These are phyloP conservation scores for Ogataea thermomethanolica DNA, from an alignment of 805 yeast species.

Conservation along the genomic window DNA sequence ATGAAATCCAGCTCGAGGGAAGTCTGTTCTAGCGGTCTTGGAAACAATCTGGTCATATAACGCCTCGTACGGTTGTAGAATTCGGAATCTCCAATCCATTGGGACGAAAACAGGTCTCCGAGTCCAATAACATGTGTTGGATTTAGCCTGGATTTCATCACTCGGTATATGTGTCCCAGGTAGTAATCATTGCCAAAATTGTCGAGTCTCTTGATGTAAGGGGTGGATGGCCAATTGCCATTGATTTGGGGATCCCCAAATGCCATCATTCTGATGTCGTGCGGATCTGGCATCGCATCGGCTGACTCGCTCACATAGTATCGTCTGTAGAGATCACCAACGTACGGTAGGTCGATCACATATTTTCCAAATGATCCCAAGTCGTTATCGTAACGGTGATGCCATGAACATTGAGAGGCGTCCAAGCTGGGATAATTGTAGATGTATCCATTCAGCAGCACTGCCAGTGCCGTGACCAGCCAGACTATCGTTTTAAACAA, in stretches of 20 bases:
- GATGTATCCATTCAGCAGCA: slow-evolving; percentile 56
- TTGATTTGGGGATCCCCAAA: slow-evolving; percentile 98
- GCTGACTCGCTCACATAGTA: slow-evolving; percentile 28
- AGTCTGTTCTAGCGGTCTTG: slow-evolving; percentile 51
- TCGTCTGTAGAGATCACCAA: slow-evolving; percentile 33
- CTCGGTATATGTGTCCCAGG: slow-evolving; percentile 74
- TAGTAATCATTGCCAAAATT: slow-evolving; percentile 87
- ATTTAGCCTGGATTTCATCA: slow-evolving; percentile 56
- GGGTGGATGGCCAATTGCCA: slow-evolving; percentile 74
- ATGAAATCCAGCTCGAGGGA: slow-evolving; percentile 46
- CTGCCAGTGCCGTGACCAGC: slow-evolving; percentile 37
- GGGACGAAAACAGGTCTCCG: slow-evolving; percentile 92
- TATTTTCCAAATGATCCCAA: slow-evolving; percentile 16
- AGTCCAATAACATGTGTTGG: slow-evolving; percentile 85
- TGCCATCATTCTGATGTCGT: slow-evolving; percentile 60
- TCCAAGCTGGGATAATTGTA: slow-evolving; percentile 72
- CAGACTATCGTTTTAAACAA: slow-evolving; percentile 16
- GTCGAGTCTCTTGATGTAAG: slow-evolving; percentile 72
- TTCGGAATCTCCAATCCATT: slow-evolving; percentile 90
- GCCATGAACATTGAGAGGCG: slow-evolving; percentile 61
- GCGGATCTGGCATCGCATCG: slow-evolving; percentile 8
- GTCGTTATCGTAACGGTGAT: slow-evolving; percentile 22
- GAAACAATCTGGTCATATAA: slow-evolving; percentile 66
- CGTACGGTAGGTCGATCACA: slow-evolving; percentile 28
- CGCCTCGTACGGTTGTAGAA: slow-evolving; percentile 76